Evolutionary conservation across 2,329 filamentous ascomycete species (phyloP), one percentile per base, ranked within the genome.

Genomic region (Xylariaceae sp.): DNA sequence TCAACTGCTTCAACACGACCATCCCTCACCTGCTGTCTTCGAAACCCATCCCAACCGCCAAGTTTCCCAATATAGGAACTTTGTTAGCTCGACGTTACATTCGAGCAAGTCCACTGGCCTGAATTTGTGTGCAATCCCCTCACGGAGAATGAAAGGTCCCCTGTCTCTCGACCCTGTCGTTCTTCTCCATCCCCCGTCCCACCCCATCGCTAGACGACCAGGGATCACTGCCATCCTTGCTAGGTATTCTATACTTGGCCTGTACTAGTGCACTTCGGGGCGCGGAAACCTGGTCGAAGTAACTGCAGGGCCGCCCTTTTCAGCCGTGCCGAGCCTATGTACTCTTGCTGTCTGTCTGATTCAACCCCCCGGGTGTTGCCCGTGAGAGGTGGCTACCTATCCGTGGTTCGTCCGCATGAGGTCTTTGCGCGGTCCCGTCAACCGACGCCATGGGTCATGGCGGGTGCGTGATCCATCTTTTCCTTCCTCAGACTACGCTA

Each of bases 311-410:
- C 55, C 61, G 57, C 62, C 55, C 18, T 58, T 56, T 60, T 64
- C 62, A 64, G 62, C 62, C 60, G 62, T 64, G 62, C 62, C 60
- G 34, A 57, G 57, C 48, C 52, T 57, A 58, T 17, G 23, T 30
- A 30, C 23, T 30, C 6, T 54, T 17, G 1, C 17, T 18, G 17
- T 18, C 17, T 18, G 17, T 6, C 48, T 6, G 8, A 7, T 41
- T 10, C 37, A 60, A 60, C 60, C 52, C 60, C 61, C 60, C 62
- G 13, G 53, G 61, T 61, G 17, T 18, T 18, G 17, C 17, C 17
- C 17, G 17, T 18, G 59, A 55, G 23, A 30, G 23, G 23, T 30
- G 23, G 23, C 23, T 30, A 34, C 54, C 2, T 59, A 60, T 51
- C 11, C 18, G 23, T 51, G 10, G n/a, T 4, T 18, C 1, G 13